Evolutionary conservation across 2,329 filamentous ascomycete species (phyloP).

Genomic region (Colletotrichum musae): DNA sequence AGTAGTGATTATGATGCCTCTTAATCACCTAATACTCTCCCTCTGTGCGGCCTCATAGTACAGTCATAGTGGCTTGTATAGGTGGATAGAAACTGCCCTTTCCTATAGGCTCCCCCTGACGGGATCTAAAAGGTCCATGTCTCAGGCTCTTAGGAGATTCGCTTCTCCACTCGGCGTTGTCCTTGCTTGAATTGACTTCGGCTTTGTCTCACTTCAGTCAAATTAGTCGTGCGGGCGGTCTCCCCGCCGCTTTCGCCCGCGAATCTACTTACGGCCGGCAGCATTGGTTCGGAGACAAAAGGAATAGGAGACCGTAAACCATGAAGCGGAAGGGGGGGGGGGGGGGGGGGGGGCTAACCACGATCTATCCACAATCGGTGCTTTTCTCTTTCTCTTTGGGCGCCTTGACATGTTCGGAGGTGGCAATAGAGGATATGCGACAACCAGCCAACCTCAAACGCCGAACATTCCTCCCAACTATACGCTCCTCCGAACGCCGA

Average conservation of each 20-base stretch:
- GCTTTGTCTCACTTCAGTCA: slow-evolving; percentile 1
- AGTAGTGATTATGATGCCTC: no score
- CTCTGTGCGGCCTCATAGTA: no score
- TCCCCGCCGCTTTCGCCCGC: slow-evolving; percentile 32
- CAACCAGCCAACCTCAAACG: slow-evolving; percentile 12
- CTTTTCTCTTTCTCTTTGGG: slow-evolving; percentile 11
- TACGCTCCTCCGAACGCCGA: slow-evolving; percentile 37
- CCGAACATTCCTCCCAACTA: slow-evolving; percentile 26
- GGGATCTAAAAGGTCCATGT: no score
- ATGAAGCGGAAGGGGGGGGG: not conserved
- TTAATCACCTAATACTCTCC: no score
- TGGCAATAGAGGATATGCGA: not conserved
- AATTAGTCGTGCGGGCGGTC: slow-evolving; percentile 29
- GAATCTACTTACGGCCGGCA: slow-evolving; percentile 39
- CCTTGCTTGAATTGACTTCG: slow-evolving; percentile 17
- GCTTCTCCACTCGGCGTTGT: not conserved
- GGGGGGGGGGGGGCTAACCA: no score
- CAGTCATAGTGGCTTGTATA: no score
- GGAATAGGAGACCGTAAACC: slow-evolving; percentile 12
- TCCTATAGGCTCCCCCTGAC: no score
- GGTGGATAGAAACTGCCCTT: no score
- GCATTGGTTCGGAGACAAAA: slow-evolving; percentile 28
- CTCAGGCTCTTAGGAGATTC: not conserved
- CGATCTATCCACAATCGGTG: not conserved
- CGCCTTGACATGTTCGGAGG: slow-evolving; percentile 5